Conservation (phyloP, 371 early-diverging fungal genomes). For the Mortierella sp. region DNA sequence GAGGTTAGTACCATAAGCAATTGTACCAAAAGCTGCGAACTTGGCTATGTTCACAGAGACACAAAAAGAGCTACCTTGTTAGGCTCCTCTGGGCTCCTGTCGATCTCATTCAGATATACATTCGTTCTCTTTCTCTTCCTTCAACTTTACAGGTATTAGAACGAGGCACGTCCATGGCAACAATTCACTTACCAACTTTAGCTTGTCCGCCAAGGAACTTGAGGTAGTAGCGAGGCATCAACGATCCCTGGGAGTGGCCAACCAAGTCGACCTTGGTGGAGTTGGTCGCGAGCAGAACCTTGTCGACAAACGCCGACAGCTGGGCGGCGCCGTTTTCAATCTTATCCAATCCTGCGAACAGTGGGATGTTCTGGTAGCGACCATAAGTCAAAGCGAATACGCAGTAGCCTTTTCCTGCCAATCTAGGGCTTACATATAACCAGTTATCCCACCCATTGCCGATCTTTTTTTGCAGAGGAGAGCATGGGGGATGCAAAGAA, state of each 20-base stretch:
- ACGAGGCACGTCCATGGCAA: not conserved
- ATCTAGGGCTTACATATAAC: slow-evolving; percentile 48
- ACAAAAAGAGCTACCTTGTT: not conserved
- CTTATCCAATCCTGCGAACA: slow-evolving; percentile 51
- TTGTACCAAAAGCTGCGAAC: slow-evolving; percentile 47
- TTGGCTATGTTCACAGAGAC: slow-evolving; percentile 30
- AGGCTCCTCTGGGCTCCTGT: not conserved
- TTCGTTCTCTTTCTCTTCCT: not conserved
- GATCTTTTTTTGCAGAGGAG: slow-evolving; percentile 14
- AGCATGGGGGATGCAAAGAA: too few relatives aligned
- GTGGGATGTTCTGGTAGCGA: slow-evolving; percentile 31
- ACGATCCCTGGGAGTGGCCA: slow-evolving; percentile 51
- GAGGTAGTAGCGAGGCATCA: slow-evolving; percentile 54
- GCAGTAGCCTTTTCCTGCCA: slow-evolving; percentile 45
- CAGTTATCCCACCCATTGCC: slow-evolving; percentile 56
- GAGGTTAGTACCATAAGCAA: slow-evolving; percentile 49
- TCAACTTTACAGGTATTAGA: not conserved
- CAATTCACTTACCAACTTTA: slow-evolving; percentile 37
- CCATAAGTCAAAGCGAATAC: slow-evolving; percentile 50
- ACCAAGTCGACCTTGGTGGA: slow-evolving; percentile 53
- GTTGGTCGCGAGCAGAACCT: slow-evolving; percentile 44
- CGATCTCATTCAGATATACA: not conserved
- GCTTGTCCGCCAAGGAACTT: slow-evolving; percentile 43
- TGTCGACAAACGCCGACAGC: slow-evolving; percentile 49
- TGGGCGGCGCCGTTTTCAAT: slow-evolving; percentile 49